These are phyloP conservation scores for Trichoderma polysporum DNA, from an alignment of 2,329 filamentous ascomycete genomes.

Conservation along the genomic window DNA sequence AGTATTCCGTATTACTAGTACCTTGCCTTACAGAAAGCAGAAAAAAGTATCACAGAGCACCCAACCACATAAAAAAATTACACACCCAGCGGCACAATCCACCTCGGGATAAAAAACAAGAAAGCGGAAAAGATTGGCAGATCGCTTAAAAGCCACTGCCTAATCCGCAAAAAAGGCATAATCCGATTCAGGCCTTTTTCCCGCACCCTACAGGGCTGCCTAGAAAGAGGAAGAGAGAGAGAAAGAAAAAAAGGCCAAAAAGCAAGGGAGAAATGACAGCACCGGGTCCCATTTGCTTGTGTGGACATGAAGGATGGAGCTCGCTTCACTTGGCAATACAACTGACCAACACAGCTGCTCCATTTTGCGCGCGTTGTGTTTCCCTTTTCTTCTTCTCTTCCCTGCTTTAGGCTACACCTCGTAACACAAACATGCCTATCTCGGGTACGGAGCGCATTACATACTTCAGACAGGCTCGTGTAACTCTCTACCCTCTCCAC, in stretches of 20 bases:
- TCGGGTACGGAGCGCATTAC: too few relatives aligned
- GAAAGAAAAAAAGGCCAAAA: background rate
- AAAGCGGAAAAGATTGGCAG: background rate
- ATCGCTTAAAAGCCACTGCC: conserved; percentile 7
- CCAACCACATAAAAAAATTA: background rate
- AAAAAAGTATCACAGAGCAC: background rate
- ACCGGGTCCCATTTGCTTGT: background rate
- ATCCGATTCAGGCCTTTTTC: background rate
- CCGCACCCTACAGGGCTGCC: background rate
- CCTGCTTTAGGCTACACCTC: too few relatives aligned
- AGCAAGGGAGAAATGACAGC: too few relatives aligned
- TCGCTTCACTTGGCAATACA: too few relatives aligned
- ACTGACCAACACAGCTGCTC: too few relatives aligned
- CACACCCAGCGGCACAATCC: background rate
- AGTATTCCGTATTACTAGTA: too few relatives aligned
- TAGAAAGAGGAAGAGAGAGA: background rate
- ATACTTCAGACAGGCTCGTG: too few relatives aligned
- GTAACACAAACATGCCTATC: too few relatives aligned
- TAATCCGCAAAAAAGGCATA: background rate
- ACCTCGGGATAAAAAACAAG: background rate
- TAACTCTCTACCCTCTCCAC: too few relatives aligned
- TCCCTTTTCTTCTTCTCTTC: too few relatives aligned
- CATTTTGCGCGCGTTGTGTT: too few relatives aligned
- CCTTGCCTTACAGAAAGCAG: too few relatives aligned
- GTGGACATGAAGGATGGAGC: background rate